Evolutionary conservation across 148 eudicot species (phyloP), one percentile per base, ranked within the genome.

Genomic region (Polygonum maritimum): DNA sequence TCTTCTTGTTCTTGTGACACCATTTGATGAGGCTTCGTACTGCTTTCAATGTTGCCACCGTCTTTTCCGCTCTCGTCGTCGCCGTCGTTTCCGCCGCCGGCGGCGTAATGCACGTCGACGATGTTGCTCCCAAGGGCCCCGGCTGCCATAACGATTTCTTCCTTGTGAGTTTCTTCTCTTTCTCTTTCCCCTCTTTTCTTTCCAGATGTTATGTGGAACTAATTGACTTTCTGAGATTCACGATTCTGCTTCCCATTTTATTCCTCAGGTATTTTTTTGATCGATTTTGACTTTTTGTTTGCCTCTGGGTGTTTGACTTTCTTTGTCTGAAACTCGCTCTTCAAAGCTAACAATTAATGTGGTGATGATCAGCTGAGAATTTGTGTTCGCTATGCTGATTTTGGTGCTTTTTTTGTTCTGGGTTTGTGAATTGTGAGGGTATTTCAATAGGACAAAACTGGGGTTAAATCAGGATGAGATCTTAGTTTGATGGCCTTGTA

Each of bases 131-230:
- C 4, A 87, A 83, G 69, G 82, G 82, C 40, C 96, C 96, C 78
- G 98, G 97, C 18, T 95, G 98, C 81, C 88, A 89, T 12, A 95
- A 95, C 79, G 83, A 87, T 71, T 94, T 95, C 69, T 97, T 95
- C 14, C 84, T 95, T 90, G 98, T 95, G 86, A 80, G 77, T 19
- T 58, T 31, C 19, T 44, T 44, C 9, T 2, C 5, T 40, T 7
- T 4, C 7, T 40, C 44, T 4, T 21, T 40, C 40, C 67, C 7
- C 49, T 47, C n/a, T 65, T 44, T 2, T 14, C 15, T 67, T 67
- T 67, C 16, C 15, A 6, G 4, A 21, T 8, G 22, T 0, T 13
- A 63, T 13, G 39, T 63, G 13, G 39, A 57, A 33, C 33, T 31
- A 0, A 12, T 1, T 62, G 67, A 58, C 67, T 58, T 58, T 58